Conservation (phyloP, 176 grass and related monocot genomes). For the Aegilops umbellulata region DNA sequence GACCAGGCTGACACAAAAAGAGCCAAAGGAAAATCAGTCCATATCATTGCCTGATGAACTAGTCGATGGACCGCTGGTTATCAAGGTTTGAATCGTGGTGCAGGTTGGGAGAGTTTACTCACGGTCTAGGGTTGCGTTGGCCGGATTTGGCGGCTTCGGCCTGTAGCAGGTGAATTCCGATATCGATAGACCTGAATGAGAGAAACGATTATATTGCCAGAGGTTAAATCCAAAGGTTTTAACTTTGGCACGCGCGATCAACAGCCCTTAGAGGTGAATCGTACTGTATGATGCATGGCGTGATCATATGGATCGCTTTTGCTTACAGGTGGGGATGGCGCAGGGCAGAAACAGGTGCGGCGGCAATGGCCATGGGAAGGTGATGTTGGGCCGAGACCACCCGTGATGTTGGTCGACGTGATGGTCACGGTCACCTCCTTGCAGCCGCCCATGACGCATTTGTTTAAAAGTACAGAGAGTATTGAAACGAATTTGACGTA, state of each 20-base stretch:
- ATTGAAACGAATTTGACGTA: too few species aligned
- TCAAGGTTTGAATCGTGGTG: not conserved
- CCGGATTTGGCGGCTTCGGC: not conserved
- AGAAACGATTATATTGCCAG: too few species aligned
- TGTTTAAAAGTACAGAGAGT: too few species aligned
- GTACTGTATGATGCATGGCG: not conserved
- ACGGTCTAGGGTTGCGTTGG: not conserved
- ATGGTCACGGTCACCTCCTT: not conserved
- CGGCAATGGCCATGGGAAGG: too few species aligned
- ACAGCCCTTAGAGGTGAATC: too few species aligned
- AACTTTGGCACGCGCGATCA: too few species aligned
- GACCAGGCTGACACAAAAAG: slow-evolving; percentile 8
- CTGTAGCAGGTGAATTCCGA: not conserved
- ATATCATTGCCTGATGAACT: not conserved
- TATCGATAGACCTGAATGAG: not conserved
- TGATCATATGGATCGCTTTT: not conserved
- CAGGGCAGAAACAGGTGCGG: not conserved
- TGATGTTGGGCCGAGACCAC: not conserved
- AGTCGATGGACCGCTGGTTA: too few species aligned
- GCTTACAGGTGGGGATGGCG: slow-evolving; percentile 22
- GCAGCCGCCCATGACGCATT: slow-evolving; percentile 32
- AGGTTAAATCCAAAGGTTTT: too few species aligned
- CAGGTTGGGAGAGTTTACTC: not conserved
- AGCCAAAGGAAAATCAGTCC: not conserved
- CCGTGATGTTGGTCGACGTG: not conserved